A percentile compares a stretch with the other conserved stretches of the same genome.
These are phyloP conservation scores for Dipodascus geniculatus DNA, from an alignment of 805 yeast species.

Conservation along the genomic window DNA sequence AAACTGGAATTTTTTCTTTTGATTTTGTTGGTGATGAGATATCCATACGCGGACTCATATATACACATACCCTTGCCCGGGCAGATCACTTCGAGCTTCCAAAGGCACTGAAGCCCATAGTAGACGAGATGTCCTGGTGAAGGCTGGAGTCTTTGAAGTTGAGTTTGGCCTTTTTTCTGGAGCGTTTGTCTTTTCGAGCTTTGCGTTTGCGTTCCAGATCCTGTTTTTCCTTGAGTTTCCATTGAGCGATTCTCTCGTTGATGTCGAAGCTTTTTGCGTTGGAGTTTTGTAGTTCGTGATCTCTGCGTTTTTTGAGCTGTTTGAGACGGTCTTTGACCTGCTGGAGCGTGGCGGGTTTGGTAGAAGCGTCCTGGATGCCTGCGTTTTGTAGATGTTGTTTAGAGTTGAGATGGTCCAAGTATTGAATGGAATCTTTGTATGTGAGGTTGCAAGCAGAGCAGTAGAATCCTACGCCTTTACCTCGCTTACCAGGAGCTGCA, in stretches of 20 bases:
- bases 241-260: slow-evolving; percentile 30
- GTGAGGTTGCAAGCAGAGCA: slow-evolving; percentile 74
- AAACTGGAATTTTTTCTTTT: slow-evolving; percentile 1
- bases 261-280: slow-evolving; percentile 24
- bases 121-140: neutral
- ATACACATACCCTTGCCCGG: neutral
- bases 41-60: neutral
- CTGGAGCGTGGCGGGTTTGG: slow-evolving; percentile 32
- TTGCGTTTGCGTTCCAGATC: slow-evolving; percentile 23
- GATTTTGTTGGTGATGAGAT: neutral
- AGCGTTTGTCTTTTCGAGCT: slow-evolving; percentile 13
- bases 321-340: slow-evolving; percentile 34
- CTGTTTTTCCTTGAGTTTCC: slow-evolving; percentile 30
- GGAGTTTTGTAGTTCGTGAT: slow-evolving; percentile 11
- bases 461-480: slow-evolving; percentile 69
- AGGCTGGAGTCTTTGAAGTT: neutral
- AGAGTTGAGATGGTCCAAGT: slow-evolving; percentile 74
- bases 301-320: slow-evolving; percentile 12
- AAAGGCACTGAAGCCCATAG: neutral
- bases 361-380: slow-evolving; percentile 29
- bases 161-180: slow-evolving; percentile 3
- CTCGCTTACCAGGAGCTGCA: slow-evolving; percentile 28
- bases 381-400: slow-evolving; percentile 38
- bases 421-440: slow-evolving; percentile 71
- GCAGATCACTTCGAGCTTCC: neutral